A percentile compares a stretch with the other conserved stretches of the same genome.
Evolutionary conservation across 1,284 basidiomycete genomes (phyloP).

Genomic region (Calocybe gambosa): DNA sequence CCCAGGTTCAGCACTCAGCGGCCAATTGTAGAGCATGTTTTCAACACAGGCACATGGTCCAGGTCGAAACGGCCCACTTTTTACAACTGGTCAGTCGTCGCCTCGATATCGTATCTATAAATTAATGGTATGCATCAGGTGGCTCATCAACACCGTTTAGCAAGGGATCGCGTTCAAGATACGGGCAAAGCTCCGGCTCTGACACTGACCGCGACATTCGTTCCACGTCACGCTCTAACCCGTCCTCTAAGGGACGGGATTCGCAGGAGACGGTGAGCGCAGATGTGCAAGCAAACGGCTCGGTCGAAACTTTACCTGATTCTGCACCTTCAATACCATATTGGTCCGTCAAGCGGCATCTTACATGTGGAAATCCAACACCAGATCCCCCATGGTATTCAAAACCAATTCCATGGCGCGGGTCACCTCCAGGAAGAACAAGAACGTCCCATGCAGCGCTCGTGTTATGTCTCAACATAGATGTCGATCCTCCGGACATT

Average conservation of each 20-base stretch:
- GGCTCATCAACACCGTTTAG: constrained; percentile 16
- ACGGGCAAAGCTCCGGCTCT: constrained; percentile 31
- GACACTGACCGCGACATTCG: constrained; percentile 35
- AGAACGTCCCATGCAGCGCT: constrained; percentile 91
- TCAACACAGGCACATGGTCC: constrained; percentile 14
- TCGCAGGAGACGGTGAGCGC: constrained; percentile 25
- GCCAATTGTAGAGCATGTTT: constrained; percentile 14
- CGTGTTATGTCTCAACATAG: constrained; percentile 96
- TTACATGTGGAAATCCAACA: constrained; percentile 81
- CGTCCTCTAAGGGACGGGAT: constrained; percentile 26
- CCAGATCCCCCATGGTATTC: constrained; percentile 59
- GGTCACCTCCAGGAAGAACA: constrained; percentile 71
- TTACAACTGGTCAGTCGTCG: constrained; percentile 25
- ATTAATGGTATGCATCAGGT: constrained; percentile 12
- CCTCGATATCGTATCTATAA: constrained; percentile 7
- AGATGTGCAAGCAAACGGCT: constrained; percentile 26
- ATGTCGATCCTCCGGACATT: constrained; percentile 95
- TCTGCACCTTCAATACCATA: constrained; percentile 61
- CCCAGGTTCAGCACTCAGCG: constrained; percentile 5
- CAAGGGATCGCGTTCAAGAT: constrained; percentile 19
- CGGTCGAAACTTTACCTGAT: constrained; percentile 39
- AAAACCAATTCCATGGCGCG: constrained; percentile 73
- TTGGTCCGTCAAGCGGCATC: constrained; percentile 82
- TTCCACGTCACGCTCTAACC: constrained; percentile 33
- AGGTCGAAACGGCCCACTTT: constrained; percentile 24